Conservation (phyloP, 331 rosid species). For the Malus hybrid region DNA sequence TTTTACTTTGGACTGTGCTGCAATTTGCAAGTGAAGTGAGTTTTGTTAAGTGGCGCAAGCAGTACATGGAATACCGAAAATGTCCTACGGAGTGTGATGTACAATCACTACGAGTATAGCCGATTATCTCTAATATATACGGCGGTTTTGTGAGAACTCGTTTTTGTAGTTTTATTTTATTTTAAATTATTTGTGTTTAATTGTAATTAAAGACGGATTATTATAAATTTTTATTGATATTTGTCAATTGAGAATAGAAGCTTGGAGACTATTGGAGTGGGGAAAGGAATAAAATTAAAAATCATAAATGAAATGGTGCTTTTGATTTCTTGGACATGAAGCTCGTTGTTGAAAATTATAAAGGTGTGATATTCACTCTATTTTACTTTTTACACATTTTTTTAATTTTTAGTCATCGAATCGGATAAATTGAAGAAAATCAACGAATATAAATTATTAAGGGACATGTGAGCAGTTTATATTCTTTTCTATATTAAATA, state of each 20-base stretch:
- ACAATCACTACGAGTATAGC: background rate
- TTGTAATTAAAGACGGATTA: constrained; percentile 4
- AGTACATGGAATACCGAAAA: background rate
- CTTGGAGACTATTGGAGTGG: background rate
- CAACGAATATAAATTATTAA: too few relatives aligned
- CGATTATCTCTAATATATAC: background rate
- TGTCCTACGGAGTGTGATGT: background rate
- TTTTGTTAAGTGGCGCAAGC: background rate
- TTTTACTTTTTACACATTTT: too few relatives aligned
- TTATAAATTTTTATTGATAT: background rate
- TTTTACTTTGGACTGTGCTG: background rate
- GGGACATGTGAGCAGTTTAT: too few relatives aligned
- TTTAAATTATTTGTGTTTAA: background rate
- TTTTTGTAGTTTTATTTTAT: background rate
- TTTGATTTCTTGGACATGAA: constrained; percentile 1
- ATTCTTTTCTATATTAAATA: background rate
- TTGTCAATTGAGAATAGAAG: background rate
- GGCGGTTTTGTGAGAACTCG: constrained; percentile 28
- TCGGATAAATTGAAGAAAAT: too few relatives aligned
- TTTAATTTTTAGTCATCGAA: too few relatives aligned
- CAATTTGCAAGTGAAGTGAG: background rate
- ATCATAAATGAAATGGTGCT: background rate
- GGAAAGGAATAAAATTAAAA: background rate
- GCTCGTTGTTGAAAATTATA: constrained; percentile 4
- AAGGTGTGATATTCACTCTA: too few relatives aligned